Evolutionary conservation across 2,329 filamentous ascomycete species (phyloP).

Genomic region (Talaromyces sp.): DNA sequence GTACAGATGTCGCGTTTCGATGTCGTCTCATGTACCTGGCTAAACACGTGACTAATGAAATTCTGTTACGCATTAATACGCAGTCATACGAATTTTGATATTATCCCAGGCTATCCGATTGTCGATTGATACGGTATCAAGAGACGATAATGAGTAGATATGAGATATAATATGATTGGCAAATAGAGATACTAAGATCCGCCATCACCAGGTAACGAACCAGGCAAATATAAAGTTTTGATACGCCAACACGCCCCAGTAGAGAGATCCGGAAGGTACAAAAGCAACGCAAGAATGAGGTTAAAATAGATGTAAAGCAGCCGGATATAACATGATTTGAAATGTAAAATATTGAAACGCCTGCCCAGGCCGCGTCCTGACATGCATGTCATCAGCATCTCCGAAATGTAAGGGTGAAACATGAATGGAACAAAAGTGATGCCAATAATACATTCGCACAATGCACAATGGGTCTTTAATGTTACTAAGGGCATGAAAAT

Average conservation of each 20-base stretch:
- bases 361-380: slow-evolving; percentile 15
- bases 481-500: neutral
- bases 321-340: neutral
- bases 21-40: neutral
- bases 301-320: neutral
- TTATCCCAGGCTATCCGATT: neutral
- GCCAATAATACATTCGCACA: slow-evolving; percentile 7
- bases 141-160: neutral
- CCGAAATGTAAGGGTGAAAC: slow-evolving; percentile 1
- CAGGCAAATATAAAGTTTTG: slow-evolving; percentile 10
- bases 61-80: neutral
- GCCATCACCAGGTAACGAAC: neutral
- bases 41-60: slow-evolving; percentile 2
- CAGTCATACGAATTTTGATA: neutral
- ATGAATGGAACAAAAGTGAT: neutral
- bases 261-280: neutral
- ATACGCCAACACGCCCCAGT: slow-evolving; percentile 14
- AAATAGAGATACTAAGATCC: neutral
- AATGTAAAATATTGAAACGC: slow-evolving; percentile 8
- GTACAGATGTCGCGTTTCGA: neutral
- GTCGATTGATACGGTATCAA: neutral
- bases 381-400: slow-evolving; percentile 13
- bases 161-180: neutral
- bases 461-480: neutral
- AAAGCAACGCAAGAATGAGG: neutral